Evolutionary conservation across 2,329 filamentous ascomycete species (phyloP).

Genomic region (Alternaria triticimaculans): DNA sequence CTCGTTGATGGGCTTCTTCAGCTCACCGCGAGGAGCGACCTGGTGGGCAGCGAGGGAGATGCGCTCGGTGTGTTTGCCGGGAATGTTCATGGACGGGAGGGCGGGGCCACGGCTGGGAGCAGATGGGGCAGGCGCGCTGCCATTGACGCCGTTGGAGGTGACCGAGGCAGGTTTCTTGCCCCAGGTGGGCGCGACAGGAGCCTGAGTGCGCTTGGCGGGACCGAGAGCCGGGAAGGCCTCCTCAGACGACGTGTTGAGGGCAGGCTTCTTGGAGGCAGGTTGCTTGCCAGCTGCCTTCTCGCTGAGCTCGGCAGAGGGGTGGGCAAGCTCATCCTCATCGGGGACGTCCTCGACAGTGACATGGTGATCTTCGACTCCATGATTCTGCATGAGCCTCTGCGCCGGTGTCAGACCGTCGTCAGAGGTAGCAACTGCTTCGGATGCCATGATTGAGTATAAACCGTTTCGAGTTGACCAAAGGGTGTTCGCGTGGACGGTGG

Average conservation of each 20-base stretch:
- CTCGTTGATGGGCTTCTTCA: slow-evolving; percentile 85
- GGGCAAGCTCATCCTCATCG: slow-evolving; percentile 76
- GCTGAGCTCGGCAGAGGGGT: slow-evolving; percentile 62
- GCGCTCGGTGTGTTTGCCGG: slow-evolving; percentile 80
- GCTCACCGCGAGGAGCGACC: slow-evolving; percentile 75
- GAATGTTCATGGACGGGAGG: slow-evolving; percentile 73
- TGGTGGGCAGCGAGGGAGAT: slow-evolving; percentile 77
- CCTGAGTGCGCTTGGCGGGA: slow-evolving; percentile 66
- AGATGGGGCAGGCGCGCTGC: slow-evolving; percentile 56
- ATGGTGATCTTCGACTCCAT: slow-evolving; percentile 59
- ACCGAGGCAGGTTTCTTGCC: slow-evolving; percentile 67
- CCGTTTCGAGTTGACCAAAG: slow-evolving; percentile 49
- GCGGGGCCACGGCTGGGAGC: slow-evolving; percentile 40
- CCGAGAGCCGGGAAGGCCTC: slow-evolving; percentile 95
- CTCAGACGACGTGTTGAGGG: slow-evolving; percentile 83
- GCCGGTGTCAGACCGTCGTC: slow-evolving; percentile 50
- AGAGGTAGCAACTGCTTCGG: slow-evolving; percentile 45
- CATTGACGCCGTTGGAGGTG: slow-evolving; percentile 55
- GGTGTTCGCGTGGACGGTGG: slow-evolving; percentile 45
- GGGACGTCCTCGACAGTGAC: slow-evolving; percentile 79
- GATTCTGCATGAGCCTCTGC: slow-evolving; percentile 70
- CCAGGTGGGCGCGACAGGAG: slow-evolving; percentile 76
- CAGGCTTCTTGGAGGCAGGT: slow-evolving; percentile 55
- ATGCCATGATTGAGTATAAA: slow-evolving; percentile 49
- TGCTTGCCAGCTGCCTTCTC: slow-evolving; percentile 74